Base-by-base conservation (phyloP, 2,329 filamentous ascomycete genomes). In the Arthrobotrys sinensis region DNA sequence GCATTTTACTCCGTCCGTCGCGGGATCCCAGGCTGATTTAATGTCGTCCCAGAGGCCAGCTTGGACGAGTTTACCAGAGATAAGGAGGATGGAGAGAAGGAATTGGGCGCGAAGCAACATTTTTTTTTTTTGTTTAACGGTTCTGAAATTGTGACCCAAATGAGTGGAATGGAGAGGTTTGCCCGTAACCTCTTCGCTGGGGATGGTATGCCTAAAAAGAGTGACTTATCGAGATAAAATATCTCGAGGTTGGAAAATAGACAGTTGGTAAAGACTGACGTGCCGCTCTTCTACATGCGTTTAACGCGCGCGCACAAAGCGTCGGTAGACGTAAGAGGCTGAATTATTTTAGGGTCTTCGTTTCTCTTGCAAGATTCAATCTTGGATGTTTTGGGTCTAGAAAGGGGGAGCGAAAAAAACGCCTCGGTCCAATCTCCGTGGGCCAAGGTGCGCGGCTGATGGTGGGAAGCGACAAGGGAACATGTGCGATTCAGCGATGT, bases 1-100 rank as follows among this genome's bases (percentile, higher is more conserved):
- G 19, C 75, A 78, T 72, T 72, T 78, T n/a, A 72, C 75, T 7
- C 53, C 75, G 32, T 40, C 16, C 5, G 67, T 72, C 36, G 53
- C 67, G 24, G 65, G 60, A 11, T 67, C 36, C 67, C 75, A 78
- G 16, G 57, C 40, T 28, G 67, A 71, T 16, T 62, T 65, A 19
- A 52, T 34, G 21, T 52, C 75, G 67, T 60, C 50, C 34, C 60
- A 40, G 14, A 64, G 32, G 21, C 66, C 52, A 34, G 67, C 55
- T 28, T 70, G 53, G 45, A 53, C 38, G 40, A 43, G 16, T 60
- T 60, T 60, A 8, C 55, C 19, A n/a, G 36, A 60, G 36, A 60
- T 60, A 28, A 78, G 60, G 21, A 78, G 63, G 45, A 78, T 1
- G 28, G 71, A 40, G 28, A 78, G 62, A 34, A 77, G 65, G 57